phyloP scores from a whole-genome alignment of 768 basidiomycete genomes.

The Candolleomyces eurysporus region DNA sequence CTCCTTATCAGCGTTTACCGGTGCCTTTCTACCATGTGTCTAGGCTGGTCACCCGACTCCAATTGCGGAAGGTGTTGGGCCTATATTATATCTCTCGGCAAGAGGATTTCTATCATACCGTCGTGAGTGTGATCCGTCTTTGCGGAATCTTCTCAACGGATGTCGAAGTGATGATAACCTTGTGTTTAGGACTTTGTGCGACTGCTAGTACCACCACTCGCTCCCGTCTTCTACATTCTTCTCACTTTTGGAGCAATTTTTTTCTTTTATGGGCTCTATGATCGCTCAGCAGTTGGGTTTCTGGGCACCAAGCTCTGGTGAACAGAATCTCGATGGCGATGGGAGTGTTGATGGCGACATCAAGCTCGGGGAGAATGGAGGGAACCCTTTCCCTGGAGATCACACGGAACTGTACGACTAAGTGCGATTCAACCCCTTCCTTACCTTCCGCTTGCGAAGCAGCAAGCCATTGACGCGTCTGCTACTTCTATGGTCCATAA shows the following conservation, averaged over 20 bases:
- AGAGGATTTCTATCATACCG: conserved; percentile 11
- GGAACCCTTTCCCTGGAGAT: not conserved
- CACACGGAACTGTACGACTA: not conserved
- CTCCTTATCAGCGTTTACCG: not conserved
- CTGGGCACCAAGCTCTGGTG: conserved; percentile 21
- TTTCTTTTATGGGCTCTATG: conserved; percentile 23
- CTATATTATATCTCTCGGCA: conserved; percentile 9
- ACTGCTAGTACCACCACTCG: conserved; percentile 41
- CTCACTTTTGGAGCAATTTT: conserved; percentile 22
- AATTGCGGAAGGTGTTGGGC: conserved; percentile 3
- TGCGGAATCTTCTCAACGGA: too few species aligned
- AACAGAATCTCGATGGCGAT: not conserved
- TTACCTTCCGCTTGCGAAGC: too few species aligned
- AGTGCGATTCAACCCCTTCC: not conserved
- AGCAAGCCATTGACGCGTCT: too few species aligned
- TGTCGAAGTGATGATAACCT: not conserved
- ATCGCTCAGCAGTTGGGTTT: conserved; percentile 30
- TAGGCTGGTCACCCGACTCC: conserved; percentile 4
- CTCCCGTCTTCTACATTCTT: conserved; percentile 32
- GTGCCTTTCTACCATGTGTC: not conserved
- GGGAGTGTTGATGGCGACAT: not conserved
- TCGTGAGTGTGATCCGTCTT: conserved; percentile 35
- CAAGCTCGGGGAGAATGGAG: not conserved
- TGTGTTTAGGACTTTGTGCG: conserved; percentile 38
- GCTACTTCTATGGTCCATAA: too few species aligned